A percentile compares a stretch with the other conserved stretches of the same genome.
phyloP scores from a whole-genome alignment of 805 yeast genomes.

The Starmerella apicola region DNA sequence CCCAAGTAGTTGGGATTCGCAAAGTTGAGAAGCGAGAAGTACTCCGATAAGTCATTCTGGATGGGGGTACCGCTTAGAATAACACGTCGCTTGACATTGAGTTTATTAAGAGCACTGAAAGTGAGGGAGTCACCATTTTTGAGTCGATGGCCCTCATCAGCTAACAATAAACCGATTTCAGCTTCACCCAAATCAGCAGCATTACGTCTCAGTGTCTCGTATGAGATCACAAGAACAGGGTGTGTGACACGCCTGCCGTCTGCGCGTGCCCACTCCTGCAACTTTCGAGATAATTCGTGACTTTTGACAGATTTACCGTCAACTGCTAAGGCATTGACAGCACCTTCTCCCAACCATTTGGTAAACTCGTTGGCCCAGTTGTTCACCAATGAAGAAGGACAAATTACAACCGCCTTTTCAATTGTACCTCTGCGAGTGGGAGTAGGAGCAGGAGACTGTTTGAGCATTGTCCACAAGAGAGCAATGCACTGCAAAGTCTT shows the following conservation, averaged over 20 bases:
- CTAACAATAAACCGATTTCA: slow-evolving; percentile 75
- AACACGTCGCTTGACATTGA: slow-evolving; percentile 77
- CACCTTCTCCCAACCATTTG: slow-evolving; percentile 93
- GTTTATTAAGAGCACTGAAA: slow-evolving; percentile 71
- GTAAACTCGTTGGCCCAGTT: slow-evolving; percentile 96
- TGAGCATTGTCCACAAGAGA: slow-evolving; percentile 80
- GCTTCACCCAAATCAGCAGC: slow-evolving; percentile 60
- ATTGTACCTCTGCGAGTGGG: slow-evolving; percentile 68
- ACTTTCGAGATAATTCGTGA: slow-evolving; percentile 51
- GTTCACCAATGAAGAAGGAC: slow-evolving; percentile 86
- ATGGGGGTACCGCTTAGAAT: slow-evolving; percentile 94
- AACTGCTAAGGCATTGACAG: slow-evolving; percentile 72
- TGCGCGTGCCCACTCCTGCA: slow-evolving; percentile 78
- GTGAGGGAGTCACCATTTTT: slow-evolving; percentile 88
- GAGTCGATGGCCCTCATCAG: slow-evolving; percentile 75
- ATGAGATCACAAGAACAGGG: slow-evolving; percentile 87
- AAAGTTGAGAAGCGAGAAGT: slow-evolving; percentile 77
- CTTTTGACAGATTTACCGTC: slow-evolving; percentile 75
- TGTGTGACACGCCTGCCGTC: slow-evolving; percentile 78
- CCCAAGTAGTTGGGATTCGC: slow-evolving; percentile 94
- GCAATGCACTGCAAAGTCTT: slow-evolving; percentile 83
- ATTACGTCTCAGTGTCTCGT: slow-evolving; percentile 83
- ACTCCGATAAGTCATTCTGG: slow-evolving; percentile 88
- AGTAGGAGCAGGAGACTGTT: slow-evolving; percentile 55
- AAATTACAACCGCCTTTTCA: slow-evolving; percentile 80